Percentiles rank a stretch among this genome's conserved stretches.
Conservation (phyloP, 2,329 filamentous ascomycete species). For the Scolecobasidium constrictum region DNA sequence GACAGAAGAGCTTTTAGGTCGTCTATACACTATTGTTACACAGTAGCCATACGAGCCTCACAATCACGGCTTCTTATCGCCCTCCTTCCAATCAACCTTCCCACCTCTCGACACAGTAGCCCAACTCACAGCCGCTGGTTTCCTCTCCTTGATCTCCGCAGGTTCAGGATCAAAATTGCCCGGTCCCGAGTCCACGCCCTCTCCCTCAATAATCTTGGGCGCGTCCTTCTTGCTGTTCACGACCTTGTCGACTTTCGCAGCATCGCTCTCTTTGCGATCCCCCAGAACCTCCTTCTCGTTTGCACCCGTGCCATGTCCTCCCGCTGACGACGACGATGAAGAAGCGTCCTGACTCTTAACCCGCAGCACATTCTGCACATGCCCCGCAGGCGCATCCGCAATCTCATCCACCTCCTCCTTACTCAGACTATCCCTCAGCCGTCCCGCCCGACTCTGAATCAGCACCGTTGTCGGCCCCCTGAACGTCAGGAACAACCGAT, state of each 20-base stretch:
- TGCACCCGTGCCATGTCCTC: background rate
- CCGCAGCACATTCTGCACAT: conserved; percentile 44
- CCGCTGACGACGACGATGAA: background rate
- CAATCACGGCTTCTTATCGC: background rate
- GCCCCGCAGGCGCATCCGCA: conserved; percentile 67
- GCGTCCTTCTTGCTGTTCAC: background rate
- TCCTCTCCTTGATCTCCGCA: background rate
- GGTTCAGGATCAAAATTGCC: no score
- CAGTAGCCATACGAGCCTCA: no score
- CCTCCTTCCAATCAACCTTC: conserved; percentile 9
- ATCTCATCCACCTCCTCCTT: conserved; percentile 79
- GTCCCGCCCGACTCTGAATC: conserved; percentile 75
- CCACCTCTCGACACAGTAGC: conserved; percentile 5
- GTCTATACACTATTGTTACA: no score
- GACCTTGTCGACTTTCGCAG: background rate
- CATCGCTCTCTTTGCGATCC: background rate
- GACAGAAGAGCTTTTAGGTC: no score
- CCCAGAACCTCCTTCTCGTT: background rate
- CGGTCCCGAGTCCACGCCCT: no score
- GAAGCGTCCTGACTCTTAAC: background rate
- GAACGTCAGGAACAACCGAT: conserved; percentile 84
- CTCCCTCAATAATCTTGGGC: no score
- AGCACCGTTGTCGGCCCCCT: conserved; percentile 76
- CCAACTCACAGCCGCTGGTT: conserved; percentile 6
- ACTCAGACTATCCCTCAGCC: conserved; percentile 67